Conservation (phyloP, 2,329 filamentous ascomycete species). For the Paramyrothecium sp. region DNA sequence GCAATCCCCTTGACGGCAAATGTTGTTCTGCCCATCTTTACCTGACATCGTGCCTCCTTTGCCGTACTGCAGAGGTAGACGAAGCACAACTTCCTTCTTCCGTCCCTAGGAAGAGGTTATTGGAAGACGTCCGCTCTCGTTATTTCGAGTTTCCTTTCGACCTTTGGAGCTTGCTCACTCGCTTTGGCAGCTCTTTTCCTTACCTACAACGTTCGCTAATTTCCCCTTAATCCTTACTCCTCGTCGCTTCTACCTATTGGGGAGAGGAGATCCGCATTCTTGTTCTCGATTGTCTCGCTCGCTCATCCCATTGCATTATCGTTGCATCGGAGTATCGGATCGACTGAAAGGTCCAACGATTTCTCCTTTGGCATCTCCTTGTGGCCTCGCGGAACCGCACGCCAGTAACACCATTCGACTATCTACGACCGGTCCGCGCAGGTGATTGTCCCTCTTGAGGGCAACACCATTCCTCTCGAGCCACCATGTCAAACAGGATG, state of each 20-base stretch:
- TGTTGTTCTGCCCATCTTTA: conserved; percentile 8
- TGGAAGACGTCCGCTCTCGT: conserved; percentile 9
- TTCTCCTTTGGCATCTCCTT: conserved; percentile 1
- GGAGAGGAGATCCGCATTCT: not conserved
- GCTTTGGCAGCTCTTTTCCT: conserved; percentile 48
- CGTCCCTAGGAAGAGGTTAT: conserved; percentile 19
- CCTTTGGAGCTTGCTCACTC: conserved; percentile 50
- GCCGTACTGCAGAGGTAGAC: not conserved
- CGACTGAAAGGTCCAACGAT: not conserved
- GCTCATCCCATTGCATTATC: not conserved
- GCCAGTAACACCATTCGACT: too few species aligned
- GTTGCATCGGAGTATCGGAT: not conserved
- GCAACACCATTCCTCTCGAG: conserved; percentile 21
- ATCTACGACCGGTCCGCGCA: too few species aligned
- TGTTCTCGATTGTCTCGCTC: conserved; percentile 14
- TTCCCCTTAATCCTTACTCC: conserved; percentile 6
- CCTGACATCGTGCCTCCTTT: conserved; percentile 4
- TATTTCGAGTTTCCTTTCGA: conserved; percentile 14
- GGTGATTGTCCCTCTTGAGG: conserved; percentile 38
- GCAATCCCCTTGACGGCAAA: conserved; percentile 12
- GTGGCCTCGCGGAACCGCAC: too few species aligned
- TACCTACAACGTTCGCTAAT: conserved; percentile 2
- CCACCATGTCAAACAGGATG: conserved; percentile 60
- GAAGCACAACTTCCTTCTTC: conserved; percentile 19
- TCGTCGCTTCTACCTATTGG: conserved; percentile 7